Evolutionary conservation across 345 rosid genomes (phyloP).

Genomic region (Capsella bursapastoris): DNA sequence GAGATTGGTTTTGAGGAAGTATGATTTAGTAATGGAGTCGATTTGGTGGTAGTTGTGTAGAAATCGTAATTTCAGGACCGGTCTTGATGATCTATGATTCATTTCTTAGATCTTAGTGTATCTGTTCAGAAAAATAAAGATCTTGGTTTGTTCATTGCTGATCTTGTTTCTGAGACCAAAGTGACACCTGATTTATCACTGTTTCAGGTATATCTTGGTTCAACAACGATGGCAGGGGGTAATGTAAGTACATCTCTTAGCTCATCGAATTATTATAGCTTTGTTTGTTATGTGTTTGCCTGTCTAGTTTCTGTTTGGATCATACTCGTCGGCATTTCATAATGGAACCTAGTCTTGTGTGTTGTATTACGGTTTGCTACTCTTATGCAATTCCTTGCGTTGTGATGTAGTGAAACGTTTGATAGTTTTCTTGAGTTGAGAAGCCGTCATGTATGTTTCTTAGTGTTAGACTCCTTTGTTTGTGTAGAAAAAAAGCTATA

Average conservation of each 20-base stretch:
- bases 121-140: background rate
- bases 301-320: conserved; percentile 12
- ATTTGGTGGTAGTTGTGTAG: background rate
- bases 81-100: conserved; percentile 1
- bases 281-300: background rate
- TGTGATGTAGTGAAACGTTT: background rate
- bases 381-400: background rate
- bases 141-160: background rate
- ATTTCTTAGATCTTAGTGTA: conserved; percentile 8
- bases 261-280: background rate
- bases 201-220: conserved; percentile 37
- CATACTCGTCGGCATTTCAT: background rate
- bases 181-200: background rate
- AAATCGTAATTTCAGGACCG: background rate
- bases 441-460: conserved; percentile 9
- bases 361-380: background rate
- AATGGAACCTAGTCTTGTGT: background rate
- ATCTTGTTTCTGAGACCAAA: conserved; percentile 7
- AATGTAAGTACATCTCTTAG: conserved; percentile 34
- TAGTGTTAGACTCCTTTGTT: background rate
- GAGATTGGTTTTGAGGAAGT: background rate
- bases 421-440: conserved; percentile 1
- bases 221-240: conserved; percentile 37
- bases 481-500: background rate
- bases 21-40: background rate